A percentile compares a stretch with the other conserved stretches of the same genome.
Evolutionary conservation across 257 asterid genomes (phyloP).

Genomic region (Mentha longifolia): DNA sequence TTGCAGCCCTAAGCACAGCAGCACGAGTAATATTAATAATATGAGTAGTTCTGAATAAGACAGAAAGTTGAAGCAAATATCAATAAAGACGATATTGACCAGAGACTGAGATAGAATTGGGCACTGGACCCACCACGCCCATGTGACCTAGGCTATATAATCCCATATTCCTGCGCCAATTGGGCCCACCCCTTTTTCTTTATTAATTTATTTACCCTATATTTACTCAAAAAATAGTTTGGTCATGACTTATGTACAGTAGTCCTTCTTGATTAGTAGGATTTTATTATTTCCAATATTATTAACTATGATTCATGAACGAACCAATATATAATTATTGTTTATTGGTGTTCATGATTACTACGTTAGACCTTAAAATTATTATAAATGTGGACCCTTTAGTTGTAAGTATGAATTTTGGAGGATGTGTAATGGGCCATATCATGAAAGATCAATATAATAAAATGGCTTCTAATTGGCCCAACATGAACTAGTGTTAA

Average conservation of each 20-base stretch:
- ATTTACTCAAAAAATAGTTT: neutral
- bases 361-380: neutral
- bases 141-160: neutral
- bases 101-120: neutral
- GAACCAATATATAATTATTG: neutral
- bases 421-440: neutral
- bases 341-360: neutral
- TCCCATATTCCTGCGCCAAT: neutral
- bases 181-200: neutral
- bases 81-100: conserved; percentile 8
- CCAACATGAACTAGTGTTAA: neutral
- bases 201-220: neutral
- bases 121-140: neutral
- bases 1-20: too few species aligned
- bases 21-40: too few species aligned
- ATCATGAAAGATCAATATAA: neutral
- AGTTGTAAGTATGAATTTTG: neutral
- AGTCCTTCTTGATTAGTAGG: neutral
- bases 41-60: neutral
- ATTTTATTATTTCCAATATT: too few species aligned
- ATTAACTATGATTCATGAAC: neutral
- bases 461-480: neutral
- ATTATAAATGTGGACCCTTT: neutral
- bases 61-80: conserved; percentile 9
- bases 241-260: neutral